A percentile compares a stretch with the other conserved stretches of the same genome.
These are phyloP conservation scores for Moringa oleifera DNA, from an alignment of 345 rosid species.

Conservation along the genomic window DNA sequence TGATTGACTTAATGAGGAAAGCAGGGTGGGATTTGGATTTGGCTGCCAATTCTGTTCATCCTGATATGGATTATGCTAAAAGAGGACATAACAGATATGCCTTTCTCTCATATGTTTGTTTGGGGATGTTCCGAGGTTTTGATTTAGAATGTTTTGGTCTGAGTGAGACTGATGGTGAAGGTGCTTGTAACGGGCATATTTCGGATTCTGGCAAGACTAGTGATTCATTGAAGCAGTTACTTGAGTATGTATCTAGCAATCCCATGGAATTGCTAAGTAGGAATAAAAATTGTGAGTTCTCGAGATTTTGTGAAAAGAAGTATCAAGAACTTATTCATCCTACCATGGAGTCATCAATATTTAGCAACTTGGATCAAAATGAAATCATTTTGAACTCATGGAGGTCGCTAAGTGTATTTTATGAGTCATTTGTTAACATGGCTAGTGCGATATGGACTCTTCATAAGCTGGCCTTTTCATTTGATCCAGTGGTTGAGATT, in stretches of 20 bases:
- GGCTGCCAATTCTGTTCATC: slow-evolving; percentile 64
- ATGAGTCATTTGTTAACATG: slow-evolving; percentile 75
- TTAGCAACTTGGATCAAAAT: slow-evolving; percentile 58
- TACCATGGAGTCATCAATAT: slow-evolving; percentile 81
- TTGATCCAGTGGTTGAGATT: slow-evolving; percentile 80
- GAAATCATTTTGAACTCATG: slow-evolving; percentile 80
- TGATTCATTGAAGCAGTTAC: slow-evolving; percentile 49
- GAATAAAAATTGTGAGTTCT: slow-evolving; percentile 56
- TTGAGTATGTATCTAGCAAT: slow-evolving; percentile 71
- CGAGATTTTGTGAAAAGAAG: slow-evolving; percentile 83
- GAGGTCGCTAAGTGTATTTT: slow-evolving; percentile 66
- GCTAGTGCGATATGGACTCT: slow-evolving; percentile 82
- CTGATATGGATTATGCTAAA: slow-evolving; percentile 46
- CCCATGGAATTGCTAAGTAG: slow-evolving; percentile 77
- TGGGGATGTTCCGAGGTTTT: slow-evolving; percentile 78
- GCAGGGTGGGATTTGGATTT: slow-evolving; percentile 91
- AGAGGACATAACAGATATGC: slow-evolving; percentile 60
- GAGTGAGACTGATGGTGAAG: slow-evolving; percentile 28
- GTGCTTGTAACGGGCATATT: slow-evolving; percentile 28
- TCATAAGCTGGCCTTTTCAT: slow-evolving; percentile 73
- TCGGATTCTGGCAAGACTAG: slow-evolving; percentile 20
- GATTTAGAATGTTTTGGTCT: slow-evolving; percentile 45
- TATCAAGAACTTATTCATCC: slow-evolving; percentile 85
- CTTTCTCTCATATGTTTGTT: slow-evolving; percentile 67
- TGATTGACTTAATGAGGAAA: slow-evolving; percentile 75